Conservation (phyloP, 768 basidiomycete species). For the Amanita thiersii region DNA sequence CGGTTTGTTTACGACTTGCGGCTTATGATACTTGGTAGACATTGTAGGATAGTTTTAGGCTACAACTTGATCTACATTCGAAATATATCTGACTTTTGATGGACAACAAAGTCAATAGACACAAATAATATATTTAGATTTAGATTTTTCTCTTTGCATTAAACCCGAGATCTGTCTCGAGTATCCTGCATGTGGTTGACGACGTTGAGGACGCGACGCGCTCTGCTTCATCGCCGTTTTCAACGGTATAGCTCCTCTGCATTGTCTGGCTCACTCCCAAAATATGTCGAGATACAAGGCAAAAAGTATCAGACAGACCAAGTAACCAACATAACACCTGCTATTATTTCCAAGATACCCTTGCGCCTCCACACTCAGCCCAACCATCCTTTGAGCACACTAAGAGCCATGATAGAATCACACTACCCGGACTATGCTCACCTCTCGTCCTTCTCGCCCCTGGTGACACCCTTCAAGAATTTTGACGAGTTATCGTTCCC, state of each 20-base stretch:
- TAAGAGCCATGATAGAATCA: constrained; percentile 75
- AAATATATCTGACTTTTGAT: constrained; percentile 7
- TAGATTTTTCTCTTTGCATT: no score
- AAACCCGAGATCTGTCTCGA: no score
- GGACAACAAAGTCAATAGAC: no score
- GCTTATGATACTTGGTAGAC: constrained; percentile 22
- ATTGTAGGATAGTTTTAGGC: constrained; percentile 24
- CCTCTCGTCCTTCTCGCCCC: constrained; percentile 71
- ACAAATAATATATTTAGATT: no score
- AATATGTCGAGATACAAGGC: constrained; percentile 47
- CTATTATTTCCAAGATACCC: constrained; percentile 77
- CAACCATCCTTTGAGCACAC: constrained; percentile 80
- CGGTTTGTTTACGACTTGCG: constrained; percentile 19
- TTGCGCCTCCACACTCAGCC: constrained; percentile 68
- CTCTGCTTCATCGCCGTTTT: neutral
- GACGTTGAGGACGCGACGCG: neutral
- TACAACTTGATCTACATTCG: constrained; percentile 6
- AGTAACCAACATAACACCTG: constrained; percentile 76
- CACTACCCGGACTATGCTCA: constrained; percentile 74
- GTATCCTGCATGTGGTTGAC: constrained; percentile 5
- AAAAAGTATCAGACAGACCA: constrained; percentile 66
- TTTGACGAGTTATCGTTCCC: constrained; percentile 98
- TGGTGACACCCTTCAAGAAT: constrained; percentile 87
- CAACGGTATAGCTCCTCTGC: constrained; percentile 7
- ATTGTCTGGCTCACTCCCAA: constrained; percentile 8